phyloP scores from a whole-genome alignment of 1,139 yeast genomes.

The Scheffersomyces cryptocercus region DNA sequence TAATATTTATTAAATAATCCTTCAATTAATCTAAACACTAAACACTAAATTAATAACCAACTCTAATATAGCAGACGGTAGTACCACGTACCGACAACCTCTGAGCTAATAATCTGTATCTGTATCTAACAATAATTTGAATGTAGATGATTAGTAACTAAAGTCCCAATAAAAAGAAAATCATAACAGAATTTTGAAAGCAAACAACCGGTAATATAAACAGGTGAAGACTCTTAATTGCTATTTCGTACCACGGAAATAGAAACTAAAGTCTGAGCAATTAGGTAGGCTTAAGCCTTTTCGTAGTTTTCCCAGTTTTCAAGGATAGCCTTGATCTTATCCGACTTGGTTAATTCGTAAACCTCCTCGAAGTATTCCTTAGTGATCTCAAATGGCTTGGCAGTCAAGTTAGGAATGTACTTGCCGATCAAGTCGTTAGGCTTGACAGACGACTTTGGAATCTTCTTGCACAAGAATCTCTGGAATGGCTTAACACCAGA shows the following conservation, averaged over 20 bases:
- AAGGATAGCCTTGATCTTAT: slow-evolving; percentile 82
- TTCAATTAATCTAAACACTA: no score
- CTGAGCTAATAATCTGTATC: no score
- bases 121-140: not conserved
- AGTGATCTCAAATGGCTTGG: slow-evolving; percentile 92
- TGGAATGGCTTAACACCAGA: slow-evolving; percentile 99
- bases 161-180: slow-evolving; percentile 4
- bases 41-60: no score
- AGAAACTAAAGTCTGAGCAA: slow-evolving; percentile 2
- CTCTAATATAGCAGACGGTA: slow-evolving; percentile 3
- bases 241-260: slow-evolving; percentile 11
- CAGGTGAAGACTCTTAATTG: no score
- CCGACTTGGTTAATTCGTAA: slow-evolving; percentile 85
- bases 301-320: slow-evolving; percentile 95
- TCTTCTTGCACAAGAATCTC: slow-evolving; percentile 94
- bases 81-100: slow-evolving; percentile 12
- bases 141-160: not conserved
- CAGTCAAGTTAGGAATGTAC: slow-evolving; percentile 98
- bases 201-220: no score
- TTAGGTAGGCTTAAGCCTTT: slow-evolving; percentile 30
- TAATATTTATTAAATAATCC: no score
- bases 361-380: slow-evolving; percentile 97
- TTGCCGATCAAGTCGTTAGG: slow-evolving; percentile 91
- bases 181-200: slow-evolving; percentile 1
- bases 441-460: slow-evolving; percentile 91